Base-by-base conservation (phyloP, 2,329 filamentous ascomycete genomes). In the Claviceps citrina region DNA sequence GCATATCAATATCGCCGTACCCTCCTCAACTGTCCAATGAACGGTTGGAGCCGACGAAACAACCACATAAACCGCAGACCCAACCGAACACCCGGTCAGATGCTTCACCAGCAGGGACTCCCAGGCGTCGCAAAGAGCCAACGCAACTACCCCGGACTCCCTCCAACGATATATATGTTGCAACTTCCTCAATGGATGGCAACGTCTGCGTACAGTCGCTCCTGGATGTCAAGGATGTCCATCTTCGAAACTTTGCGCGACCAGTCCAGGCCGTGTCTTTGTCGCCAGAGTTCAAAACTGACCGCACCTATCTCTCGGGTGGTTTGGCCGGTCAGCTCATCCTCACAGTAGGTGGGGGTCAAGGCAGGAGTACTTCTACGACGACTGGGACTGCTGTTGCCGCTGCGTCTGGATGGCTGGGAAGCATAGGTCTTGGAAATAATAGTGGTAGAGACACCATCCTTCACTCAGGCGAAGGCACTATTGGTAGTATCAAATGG, bases 281-380 rank as follows among this genome's bases (percentile, higher is more conserved):
- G n/a, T 96, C 91, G 0, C 91, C 91, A 0, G 86, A 96, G 39
- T 98, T 85, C 64, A 94, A 83, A 56, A 83, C 72, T 42, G 91
- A 98, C 55, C 73, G 80, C 41, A 83, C 80, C 2, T 98, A 95
- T 55, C 64, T 98, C 1, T 96, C 89, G 0, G 91, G 91, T 31
- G 91, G 93, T 0, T 69, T 85, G 36, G 84, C 89, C 18, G 91
- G 89, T 0, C 84, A 84, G 48, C 67, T 98, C 9, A 81, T 98
- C 26, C 64, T 96, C 34, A 96, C 91, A 0, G 71, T 79, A 1
- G 87, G 86, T 7, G 87, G 84, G 1, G 79, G 79, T 26, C 65
- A 77, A 15, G 89, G 89, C 2, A 76, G 80, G 40, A 93, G 79
- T 48, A 93, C 86, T 40, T 89, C 89, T 0, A 93, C 86, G 18